Evolutionary conservation across 2,329 filamentous ascomycete species (phyloP).

Genomic region (Dactylellina sp.): DNA sequence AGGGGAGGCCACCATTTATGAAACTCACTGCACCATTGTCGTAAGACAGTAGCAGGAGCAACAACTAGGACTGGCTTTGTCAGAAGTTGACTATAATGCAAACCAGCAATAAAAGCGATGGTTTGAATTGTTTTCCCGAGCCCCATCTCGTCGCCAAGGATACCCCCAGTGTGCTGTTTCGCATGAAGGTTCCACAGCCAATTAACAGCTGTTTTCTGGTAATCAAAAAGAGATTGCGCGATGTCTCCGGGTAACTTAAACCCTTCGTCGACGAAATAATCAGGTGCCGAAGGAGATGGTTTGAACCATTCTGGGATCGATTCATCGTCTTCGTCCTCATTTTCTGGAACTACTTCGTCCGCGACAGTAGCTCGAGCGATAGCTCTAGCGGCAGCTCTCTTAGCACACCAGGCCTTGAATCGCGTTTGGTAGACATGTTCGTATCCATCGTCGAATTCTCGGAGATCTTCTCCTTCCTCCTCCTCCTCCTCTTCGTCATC

Average conservation of each 20-base stretch:
- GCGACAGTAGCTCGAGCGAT: constrained; percentile 60
- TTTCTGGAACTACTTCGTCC: constrained; percentile 56
- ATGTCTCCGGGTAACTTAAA: constrained; percentile 91
- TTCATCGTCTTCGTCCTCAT: constrained; percentile 65
- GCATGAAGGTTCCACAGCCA: constrained; percentile 94
- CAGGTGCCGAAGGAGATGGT: constrained; percentile 83
- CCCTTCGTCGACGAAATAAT: constrained; percentile 79
- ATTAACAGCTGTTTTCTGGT: constrained; percentile 95
- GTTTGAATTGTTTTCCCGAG: constrained; percentile 91
- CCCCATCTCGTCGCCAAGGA: constrained; percentile 98
- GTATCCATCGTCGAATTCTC: constrained; percentile 86
- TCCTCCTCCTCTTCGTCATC: constrained; percentile 67
- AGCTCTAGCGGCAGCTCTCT: constrained; percentile 63
- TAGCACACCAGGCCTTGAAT: constrained; percentile 78
- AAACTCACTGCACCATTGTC: constrained; percentile 98
- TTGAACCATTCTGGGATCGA: constrained; percentile 80
- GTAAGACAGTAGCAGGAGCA: constrained; percentile 91
- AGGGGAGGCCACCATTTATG: constrained; percentile 99
- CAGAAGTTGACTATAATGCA: constrained; percentile 91
- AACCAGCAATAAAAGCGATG: constrained; percentile 84
- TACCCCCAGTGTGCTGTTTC: constrained; percentile 84
- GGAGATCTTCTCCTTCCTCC: constrained; percentile 70
- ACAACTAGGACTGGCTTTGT: constrained; percentile 86
- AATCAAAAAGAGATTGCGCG: constrained; percentile 90
- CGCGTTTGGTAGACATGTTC: constrained; percentile 82